These are phyloP conservation scores for Limnanthes douglasii DNA, from an alignment of 345 rosid genomes.

Conservation along the genomic window DNA sequence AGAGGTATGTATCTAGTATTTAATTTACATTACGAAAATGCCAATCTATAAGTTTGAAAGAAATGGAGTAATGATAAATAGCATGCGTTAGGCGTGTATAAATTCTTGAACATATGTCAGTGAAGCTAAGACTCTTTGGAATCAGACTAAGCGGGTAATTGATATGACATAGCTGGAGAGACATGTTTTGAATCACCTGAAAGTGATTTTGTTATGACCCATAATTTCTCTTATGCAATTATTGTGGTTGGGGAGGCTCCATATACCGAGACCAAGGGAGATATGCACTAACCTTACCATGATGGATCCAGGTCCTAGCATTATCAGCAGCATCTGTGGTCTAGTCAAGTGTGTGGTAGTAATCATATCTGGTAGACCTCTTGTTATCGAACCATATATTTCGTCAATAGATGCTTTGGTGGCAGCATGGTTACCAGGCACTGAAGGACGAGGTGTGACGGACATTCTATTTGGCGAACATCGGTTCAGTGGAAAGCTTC, in stretches of 20 bases:
- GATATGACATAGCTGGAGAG: too few relatives aligned
- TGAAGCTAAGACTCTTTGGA: background rate
- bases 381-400: constrained; percentile 64
- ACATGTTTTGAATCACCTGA: constrained; percentile 59
- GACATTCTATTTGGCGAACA: constrained; percentile 78
- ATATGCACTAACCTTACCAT: constrained; percentile 54
- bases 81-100: background rate
- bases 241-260: constrained; percentile 76
- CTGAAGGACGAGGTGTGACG: constrained; percentile 84
- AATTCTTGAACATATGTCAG: background rate
- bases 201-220: constrained; percentile 45
- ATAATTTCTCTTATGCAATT: constrained; percentile 58
- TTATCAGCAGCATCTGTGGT: constrained; percentile 48
- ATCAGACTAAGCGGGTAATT: background rate
- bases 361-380: constrained; percentile 73
- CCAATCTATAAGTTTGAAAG: background rate
- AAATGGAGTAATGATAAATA: background rate
- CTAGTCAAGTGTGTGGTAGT: constrained; percentile 62
- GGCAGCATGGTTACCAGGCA: constrained; percentile 94
- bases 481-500: constrained; percentile 78
- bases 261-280: constrained; percentile 76
- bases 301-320: constrained; percentile 48
- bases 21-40: background rate
- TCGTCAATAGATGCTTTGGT: constrained; percentile 54
- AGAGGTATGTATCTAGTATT: constrained; percentile 27